Percentiles rank a stretch among this genome's conserved stretches.
These are phyloP conservation scores for Dictyophora rubrovolvata DNA, from an alignment of 768 basidiomycete genomes.

Conservation along the genomic window DNA sequence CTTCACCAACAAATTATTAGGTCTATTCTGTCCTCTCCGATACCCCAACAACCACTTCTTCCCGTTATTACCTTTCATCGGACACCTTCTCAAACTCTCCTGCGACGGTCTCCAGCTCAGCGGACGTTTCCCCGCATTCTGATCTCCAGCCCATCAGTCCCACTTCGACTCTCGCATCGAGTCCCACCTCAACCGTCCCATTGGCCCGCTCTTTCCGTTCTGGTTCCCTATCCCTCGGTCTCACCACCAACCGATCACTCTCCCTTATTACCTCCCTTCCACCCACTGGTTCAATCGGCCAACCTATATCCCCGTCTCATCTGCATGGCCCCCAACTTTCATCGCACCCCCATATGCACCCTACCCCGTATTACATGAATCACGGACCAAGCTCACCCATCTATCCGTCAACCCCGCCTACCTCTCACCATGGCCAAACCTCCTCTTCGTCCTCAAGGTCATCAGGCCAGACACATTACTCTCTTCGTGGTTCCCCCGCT, in stretches of 20 bases:
- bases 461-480: slow-evolving; percentile 7
- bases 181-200: neutral
- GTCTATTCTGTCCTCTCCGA: slow-evolving; percentile 2
- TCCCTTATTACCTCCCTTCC: neutral
- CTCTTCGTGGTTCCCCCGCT: slow-evolving; percentile 6
- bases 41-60: neutral
- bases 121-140: slow-evolving; percentile 6
- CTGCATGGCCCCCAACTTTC: neutral
- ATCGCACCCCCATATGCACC: slow-evolving; percentile 7
- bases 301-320: slow-evolving; percentile 1
- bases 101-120: neutral
- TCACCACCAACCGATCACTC: neutral
- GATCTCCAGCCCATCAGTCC: slow-evolving; percentile 5
- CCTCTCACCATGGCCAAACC: slow-evolving; percentile 6
- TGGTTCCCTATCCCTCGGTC: neutral
- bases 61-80: neutral
- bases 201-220: slow-evolving; percentile 5
- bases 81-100: slow-evolving; percentile 5
- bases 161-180: neutral
- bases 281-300: neutral
- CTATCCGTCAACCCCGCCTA: slow-evolving; percentile 6
- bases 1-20: neutral
- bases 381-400: neutral
- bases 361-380: slow-evolving; percentile 3
- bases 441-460: slow-evolving; percentile 8